phyloP scores from a whole-genome alignment of 768 basidiomycete genomes.

The Auriculariales sp. region DNA sequence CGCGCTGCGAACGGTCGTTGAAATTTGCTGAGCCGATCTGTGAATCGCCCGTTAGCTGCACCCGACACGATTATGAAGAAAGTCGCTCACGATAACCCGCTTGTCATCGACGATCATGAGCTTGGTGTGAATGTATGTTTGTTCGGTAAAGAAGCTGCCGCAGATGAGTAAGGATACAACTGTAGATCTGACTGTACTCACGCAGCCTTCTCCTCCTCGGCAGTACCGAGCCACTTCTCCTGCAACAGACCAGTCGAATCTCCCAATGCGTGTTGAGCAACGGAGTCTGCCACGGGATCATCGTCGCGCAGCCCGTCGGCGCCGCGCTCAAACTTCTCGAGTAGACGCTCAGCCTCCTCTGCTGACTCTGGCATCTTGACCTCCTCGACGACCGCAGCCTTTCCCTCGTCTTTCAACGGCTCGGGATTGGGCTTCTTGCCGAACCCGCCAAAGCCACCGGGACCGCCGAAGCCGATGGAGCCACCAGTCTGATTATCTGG shows the following conservation, averaged over 20 bases:
- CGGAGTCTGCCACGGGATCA: slow-evolving; percentile 54
- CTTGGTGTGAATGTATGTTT: slow-evolving; percentile 76
- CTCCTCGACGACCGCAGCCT: slow-evolving; percentile 46
- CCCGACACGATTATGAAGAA: not conserved
- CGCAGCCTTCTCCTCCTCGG: slow-evolving; percentile 70
- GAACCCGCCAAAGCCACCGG: not conserved
- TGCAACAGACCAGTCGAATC: slow-evolving; percentile 48
- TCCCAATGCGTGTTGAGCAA: slow-evolving; percentile 65
- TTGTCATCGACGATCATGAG: slow-evolving; percentile 92
- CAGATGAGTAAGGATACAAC: slow-evolving; percentile 1
- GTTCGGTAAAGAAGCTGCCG: slow-evolving; percentile 62
- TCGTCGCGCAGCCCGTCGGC: slow-evolving; percentile 42
- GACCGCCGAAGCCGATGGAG: not conserved
- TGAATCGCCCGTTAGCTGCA: not conserved
- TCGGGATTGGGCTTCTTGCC: slow-evolving; percentile 31
- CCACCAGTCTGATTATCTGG: not conserved
- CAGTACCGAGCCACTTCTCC: slow-evolving; percentile 74
- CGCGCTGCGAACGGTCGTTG: slow-evolving; percentile 80
- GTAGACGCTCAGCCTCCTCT: slow-evolving; percentile 52
- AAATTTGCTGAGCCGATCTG: slow-evolving; percentile 91
- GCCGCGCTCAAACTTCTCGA: slow-evolving; percentile 57
- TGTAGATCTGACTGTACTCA: slow-evolving; percentile 26
- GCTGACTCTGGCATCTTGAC: slow-evolving; percentile 52
- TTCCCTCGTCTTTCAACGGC: slow-evolving; percentile 33
- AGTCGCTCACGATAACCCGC: slow-evolving; percentile 66